Percentiles rank a stretch among this genome's conserved stretches.
phyloP scores from a whole-genome alignment of 805 yeast species.

The Wickerhamiella domercqiae region DNA sequence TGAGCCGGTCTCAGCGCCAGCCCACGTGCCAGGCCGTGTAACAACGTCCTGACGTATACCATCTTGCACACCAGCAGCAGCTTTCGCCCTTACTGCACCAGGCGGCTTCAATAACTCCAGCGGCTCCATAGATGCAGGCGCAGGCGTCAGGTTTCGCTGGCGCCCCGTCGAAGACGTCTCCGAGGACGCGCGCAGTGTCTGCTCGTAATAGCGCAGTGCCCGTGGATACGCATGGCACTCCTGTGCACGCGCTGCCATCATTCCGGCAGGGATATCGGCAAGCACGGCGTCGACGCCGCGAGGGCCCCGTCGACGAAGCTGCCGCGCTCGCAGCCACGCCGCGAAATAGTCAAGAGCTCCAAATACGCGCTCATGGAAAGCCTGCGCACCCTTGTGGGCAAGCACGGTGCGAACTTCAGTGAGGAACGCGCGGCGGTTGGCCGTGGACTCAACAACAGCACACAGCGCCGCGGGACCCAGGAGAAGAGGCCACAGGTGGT shows the following conservation, averaged over 20 bases:
- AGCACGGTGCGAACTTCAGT: constrained; percentile 43
- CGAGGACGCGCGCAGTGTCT: constrained; percentile 37
- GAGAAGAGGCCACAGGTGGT: constrained; percentile 50
- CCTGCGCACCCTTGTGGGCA: constrained; percentile 20
- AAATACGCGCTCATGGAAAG: constrained; percentile 62
- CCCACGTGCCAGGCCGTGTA: too few species aligned
- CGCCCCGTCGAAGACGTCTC: constrained; percentile 18
- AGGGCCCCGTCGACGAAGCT: constrained; percentile 9
- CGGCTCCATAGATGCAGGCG: too few species aligned
- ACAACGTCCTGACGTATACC: too few species aligned
- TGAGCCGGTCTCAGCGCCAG: not conserved
- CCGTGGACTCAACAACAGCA: constrained; percentile 36
- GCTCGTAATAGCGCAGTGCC: constrained; percentile 73
- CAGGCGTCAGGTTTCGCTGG: too few species aligned
- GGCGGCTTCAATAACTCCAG: too few species aligned
- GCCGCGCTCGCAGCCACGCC: constrained; percentile 40
- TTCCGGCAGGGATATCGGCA: constrained; percentile 38
- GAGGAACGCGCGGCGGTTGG: constrained; percentile 31
- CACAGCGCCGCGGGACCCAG: constrained; percentile 64
- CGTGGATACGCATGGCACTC: constrained; percentile 79
- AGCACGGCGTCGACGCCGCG: constrained; percentile 11
- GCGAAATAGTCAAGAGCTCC: constrained; percentile 68
- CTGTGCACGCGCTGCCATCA: constrained; percentile 63
- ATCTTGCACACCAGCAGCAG: too few species aligned
- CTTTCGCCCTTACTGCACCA: too few species aligned